Evolutionary conservation across 2,329 filamentous ascomycete species (phyloP).

Genomic region (Aspergillus jensenii): DNA sequence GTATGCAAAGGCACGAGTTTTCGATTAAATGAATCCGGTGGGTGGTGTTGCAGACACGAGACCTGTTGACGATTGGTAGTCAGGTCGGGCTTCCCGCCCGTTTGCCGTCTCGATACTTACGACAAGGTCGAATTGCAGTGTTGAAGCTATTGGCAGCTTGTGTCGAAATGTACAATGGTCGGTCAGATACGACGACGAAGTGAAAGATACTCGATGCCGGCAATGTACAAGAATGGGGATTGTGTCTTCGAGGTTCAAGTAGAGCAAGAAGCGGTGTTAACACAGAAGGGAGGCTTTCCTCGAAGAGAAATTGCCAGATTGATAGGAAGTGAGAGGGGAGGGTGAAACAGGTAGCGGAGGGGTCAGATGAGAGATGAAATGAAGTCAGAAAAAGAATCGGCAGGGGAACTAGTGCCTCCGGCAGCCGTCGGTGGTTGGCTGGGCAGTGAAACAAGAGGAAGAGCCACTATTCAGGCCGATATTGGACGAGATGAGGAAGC

Average conservation of each 20-base stretch:
- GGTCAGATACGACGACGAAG: background rate
- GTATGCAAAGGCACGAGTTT: background rate
- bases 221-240: background rate
- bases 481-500: constrained; percentile 2
- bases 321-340: background rate
- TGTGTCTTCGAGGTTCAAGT: background rate
- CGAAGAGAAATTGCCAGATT: background rate
- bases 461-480: constrained; percentile 3
- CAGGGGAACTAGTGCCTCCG: constrained; percentile 1
- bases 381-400: constrained; percentile 5
- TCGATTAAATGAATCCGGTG: background rate
- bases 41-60: background rate
- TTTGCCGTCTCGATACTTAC: constrained; percentile 22
- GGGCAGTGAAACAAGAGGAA: constrained; percentile 2
- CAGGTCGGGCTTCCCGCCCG: constrained; percentile 36
- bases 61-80: background rate
- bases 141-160: background rate
- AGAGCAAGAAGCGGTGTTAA: background rate
- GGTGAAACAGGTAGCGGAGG: background rate
- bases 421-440: constrained; percentile 3
- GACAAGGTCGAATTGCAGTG: background rate
- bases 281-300: background rate
- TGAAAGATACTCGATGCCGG: background rate
- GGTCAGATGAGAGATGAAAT: background rate
- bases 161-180: background rate